Percentiles rank a stretch among this genome's conserved stretches.
phyloP scores from a whole-genome alignment of 2,329 filamentous ascomycete genomes.

The Alternaria gansuensis region DNA sequence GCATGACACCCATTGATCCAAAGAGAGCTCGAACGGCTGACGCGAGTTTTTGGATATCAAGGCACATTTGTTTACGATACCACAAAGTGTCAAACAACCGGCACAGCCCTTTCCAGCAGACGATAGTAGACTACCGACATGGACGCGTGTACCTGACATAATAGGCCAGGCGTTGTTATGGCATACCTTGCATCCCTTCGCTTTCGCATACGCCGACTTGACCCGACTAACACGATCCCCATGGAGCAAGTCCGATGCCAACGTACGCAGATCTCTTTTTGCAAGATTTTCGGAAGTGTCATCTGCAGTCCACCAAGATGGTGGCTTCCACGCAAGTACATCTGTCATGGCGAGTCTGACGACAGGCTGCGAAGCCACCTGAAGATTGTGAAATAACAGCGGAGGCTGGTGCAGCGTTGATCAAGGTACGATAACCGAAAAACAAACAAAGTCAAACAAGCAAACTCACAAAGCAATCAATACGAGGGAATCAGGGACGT shows the following conservation, averaged over 20 bases:
- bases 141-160: neutral
- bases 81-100: slow-evolving; percentile 9
- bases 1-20: neutral
- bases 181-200: slow-evolving; percentile 7
- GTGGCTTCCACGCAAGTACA: slow-evolving; percentile 6
- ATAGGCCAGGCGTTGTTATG: neutral
- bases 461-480: neutral
- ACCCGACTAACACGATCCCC: slow-evolving; percentile 1
- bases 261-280: neutral
- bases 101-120: slow-evolving; percentile 12
- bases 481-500: neutral
- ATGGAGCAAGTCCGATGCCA: neutral
- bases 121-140: neutral
- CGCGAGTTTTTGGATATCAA: neutral
- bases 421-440: neutral
- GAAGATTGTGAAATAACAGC: neutral
- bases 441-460: neutral
- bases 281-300: neutral
- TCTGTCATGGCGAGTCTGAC: neutral
- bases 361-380: neutral
- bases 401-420: neutral
- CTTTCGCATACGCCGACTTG: slow-evolving; percentile 11
- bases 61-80: neutral
- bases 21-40: neutral
- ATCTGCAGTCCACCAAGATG: slow-evolving; percentile 10